A percentile compares a stretch with the other conserved stretches of the same genome.
phyloP scores from a whole-genome alignment of 495 filamentous ascomycete species.

The Articulospora tetracladia region DNA sequence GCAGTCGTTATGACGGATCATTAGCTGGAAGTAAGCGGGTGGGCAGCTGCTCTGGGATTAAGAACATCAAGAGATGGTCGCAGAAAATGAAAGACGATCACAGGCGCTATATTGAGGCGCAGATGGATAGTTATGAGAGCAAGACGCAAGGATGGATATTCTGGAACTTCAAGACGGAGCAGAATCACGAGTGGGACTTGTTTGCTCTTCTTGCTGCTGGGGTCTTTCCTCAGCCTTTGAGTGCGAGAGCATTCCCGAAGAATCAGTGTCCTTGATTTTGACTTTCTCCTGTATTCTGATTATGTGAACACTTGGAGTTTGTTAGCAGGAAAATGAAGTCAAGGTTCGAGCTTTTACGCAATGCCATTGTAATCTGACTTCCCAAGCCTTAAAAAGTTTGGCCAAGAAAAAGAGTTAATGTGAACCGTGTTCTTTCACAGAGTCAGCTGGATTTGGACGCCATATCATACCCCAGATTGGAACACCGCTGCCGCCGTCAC shows the following conservation, averaged over 20 bases:
- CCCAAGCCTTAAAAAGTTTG: too few species aligned
- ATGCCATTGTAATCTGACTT: too few species aligned
- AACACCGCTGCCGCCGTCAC: conserved; percentile 8
- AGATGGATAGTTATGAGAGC: conserved; percentile 66
- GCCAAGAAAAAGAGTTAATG: too few species aligned
- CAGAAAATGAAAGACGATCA: conserved; percentile 36
- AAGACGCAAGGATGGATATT: conserved; percentile 68
- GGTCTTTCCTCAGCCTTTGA: conserved; percentile 8
- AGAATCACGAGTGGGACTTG: conserved; percentile 81
- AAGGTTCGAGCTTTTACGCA: too few species aligned
- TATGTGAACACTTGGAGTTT: too few species aligned
- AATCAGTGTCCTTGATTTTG: too few species aligned
- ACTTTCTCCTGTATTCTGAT: too few species aligned
- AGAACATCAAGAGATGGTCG: neutral
- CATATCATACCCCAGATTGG: conserved; percentile 20
- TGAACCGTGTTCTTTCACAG: too few species aligned
- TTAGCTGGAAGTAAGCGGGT: neutral
- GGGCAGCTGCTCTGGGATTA: neutral
- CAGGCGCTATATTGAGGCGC: conserved; percentile 60
- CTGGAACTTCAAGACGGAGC: conserved; percentile 82
- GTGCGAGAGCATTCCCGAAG: neutral
- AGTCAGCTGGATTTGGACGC: too few species aligned
- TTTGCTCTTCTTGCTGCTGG: conserved; percentile 40
- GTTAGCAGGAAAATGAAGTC: too few species aligned
- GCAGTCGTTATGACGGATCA: neutral